These are phyloP conservation scores for Penicillium atrosanguineum DNA, from an alignment of 495 filamentous ascomycete species.

Conservation along the genomic window DNA sequence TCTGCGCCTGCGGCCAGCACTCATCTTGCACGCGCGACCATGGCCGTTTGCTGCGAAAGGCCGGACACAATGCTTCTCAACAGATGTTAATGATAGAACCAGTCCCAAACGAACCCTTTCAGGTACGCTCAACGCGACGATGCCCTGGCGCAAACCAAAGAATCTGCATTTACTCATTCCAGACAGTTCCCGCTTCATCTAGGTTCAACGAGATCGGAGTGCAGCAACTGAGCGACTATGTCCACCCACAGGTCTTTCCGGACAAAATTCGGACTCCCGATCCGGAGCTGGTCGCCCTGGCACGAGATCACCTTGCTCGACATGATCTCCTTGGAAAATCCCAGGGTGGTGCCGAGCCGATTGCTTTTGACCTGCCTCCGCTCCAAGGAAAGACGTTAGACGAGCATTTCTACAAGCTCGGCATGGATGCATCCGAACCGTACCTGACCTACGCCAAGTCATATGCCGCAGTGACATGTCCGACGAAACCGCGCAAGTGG, in stretches of 20 bases:
- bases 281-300: conserved; percentile 69
- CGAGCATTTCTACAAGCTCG: conserved; percentile 92
- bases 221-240: conserved; percentile 80
- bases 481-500: conserved; percentile 79
- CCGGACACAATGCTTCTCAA: conserved; percentile 21
- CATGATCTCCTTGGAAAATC: conserved; percentile 93
- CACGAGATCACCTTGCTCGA: conserved; percentile 76
- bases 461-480: conserved; percentile 63
- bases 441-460: conserved; percentile 72
- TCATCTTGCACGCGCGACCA: conserved; percentile 15
- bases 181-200: conserved; percentile 53
- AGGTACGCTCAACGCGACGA: conserved; percentile 24
- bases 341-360: conserved; percentile 66
- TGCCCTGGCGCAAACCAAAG: no score
- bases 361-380: conserved; percentile 79
- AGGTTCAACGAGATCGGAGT: conserved; percentile 92
- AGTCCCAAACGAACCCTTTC: conserved; percentile 28
- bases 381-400: conserved; percentile 81
- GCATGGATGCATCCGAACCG: conserved; percentile 85
- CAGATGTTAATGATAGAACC: conserved; percentile 22
- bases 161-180: conserved; percentile 19
- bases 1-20: conserved; percentile 25
- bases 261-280: conserved; percentile 55
- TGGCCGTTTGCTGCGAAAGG: conserved; percentile 8
- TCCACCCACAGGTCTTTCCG: conserved; percentile 83